These are phyloP conservation scores for Boletus rufocinnamomeus DNA, from an alignment of 768 basidiomycete genomes.

Conservation along the genomic window DNA sequence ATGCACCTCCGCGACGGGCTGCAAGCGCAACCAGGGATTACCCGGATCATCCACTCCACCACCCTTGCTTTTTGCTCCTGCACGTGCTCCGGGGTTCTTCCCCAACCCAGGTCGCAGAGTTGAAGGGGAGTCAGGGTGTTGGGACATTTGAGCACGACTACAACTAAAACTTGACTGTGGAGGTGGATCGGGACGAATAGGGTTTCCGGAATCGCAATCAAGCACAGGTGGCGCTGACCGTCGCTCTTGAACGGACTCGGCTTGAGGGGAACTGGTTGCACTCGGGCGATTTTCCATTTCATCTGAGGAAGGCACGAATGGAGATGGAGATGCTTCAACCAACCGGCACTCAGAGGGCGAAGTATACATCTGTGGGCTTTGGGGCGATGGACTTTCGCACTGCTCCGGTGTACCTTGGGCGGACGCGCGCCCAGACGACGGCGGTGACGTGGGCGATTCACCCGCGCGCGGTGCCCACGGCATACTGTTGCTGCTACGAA, in stretches of 20 bases:
- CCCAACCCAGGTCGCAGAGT: conserved; percentile 43
- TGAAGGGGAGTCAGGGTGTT: neutral
- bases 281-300: neutral
- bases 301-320: conserved; percentile 16
- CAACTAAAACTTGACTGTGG: conserved; percentile 25
- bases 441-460: conserved; percentile 34
- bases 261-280: neutral
- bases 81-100: conserved; percentile 40
- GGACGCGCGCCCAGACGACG: conserved; percentile 25
- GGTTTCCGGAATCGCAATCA: conserved; percentile 36
- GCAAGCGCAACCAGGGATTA: conserved; percentile 13
- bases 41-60: conserved; percentile 18
- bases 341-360: conserved; percentile 40
- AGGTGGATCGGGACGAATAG: conserved; percentile 32
- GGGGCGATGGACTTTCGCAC: conserved; percentile 6
- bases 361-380: conserved; percentile 29
- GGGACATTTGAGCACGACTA: conserved; percentile 11
- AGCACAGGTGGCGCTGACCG: conserved; percentile 58
- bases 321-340: conserved; percentile 48
- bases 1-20: conserved; percentile 26
- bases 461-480: conserved; percentile 56
- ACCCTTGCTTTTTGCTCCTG: conserved; percentile 19
- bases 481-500: conserved; percentile 49
- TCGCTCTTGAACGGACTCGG: conserved; percentile 8
- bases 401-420: conserved; percentile 18